Conservation (phyloP, 2,329 filamentous ascomycete species). For the Beauveria sp. region DNA sequence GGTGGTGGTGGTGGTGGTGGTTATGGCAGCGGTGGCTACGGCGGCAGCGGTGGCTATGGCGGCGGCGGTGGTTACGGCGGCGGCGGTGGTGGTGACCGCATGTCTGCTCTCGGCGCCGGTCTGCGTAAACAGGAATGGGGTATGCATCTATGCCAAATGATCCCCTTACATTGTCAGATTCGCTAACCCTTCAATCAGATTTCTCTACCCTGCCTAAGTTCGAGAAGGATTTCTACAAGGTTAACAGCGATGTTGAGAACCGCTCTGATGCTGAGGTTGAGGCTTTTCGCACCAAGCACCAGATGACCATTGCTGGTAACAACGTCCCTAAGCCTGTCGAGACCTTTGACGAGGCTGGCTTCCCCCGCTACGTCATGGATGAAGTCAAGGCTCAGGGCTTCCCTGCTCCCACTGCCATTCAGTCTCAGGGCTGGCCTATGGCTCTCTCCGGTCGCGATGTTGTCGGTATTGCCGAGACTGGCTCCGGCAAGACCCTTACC, state of each 20-base stretch:
- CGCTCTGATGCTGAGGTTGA: slow-evolving; percentile 76
- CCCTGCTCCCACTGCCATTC: slow-evolving; percentile 85
- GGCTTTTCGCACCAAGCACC: slow-evolving; percentile 75
- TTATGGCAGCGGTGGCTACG: slow-evolving; percentile 28
- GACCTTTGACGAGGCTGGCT: slow-evolving; percentile 95
- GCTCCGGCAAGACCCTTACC: slow-evolving; percentile 96
- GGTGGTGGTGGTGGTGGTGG: slow-evolving; percentile 30
- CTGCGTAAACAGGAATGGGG: slow-evolving; percentile 87
- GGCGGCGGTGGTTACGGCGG: slow-evolving; percentile 20
- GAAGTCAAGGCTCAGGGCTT: slow-evolving; percentile 99
- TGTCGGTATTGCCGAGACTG: slow-evolving; percentile 97
- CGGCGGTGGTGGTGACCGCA: slow-evolving; percentile 76
- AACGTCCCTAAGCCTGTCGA: slow-evolving; percentile 90
- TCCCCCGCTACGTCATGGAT: slow-evolving; percentile 94
- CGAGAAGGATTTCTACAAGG: slow-evolving; percentile 99
- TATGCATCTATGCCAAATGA: slow-evolving; percentile 38
- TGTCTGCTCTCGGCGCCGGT: slow-evolving; percentile 82
- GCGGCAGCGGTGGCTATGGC: slow-evolving; percentile 29
- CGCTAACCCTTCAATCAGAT: slow-evolving; percentile 46
- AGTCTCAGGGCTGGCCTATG: slow-evolving; percentile 99
- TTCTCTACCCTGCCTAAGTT: slow-evolving; percentile 79
- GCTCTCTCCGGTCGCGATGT: slow-evolving; percentile 95
- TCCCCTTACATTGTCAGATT: slow-evolving; percentile 20
- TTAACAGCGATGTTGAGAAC: slow-evolving; percentile 68
- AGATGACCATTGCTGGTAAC: slow-evolving; percentile 73